These are phyloP conservation scores for Bretziella fagacearum DNA, from an alignment of 2,329 filamentous ascomycete genomes.

Conservation along the genomic window DNA sequence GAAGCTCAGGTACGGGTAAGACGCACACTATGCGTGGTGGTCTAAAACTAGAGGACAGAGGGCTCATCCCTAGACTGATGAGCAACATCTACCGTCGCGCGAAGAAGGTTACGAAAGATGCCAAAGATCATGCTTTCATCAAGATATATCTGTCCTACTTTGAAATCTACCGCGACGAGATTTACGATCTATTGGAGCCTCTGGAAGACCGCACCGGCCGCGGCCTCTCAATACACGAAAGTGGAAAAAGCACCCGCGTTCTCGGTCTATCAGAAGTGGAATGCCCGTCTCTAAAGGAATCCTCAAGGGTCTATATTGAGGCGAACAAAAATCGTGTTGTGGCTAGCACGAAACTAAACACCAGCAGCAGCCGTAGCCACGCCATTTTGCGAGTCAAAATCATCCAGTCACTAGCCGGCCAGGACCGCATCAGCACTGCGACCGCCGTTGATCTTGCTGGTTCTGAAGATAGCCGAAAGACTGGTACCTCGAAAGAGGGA, in stretches of 20 bases:
- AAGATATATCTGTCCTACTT: constrained; percentile 74
- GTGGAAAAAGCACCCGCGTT: constrained; percentile 72
- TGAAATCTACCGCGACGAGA: constrained; percentile 94
- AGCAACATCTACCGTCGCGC: constrained; percentile 72
- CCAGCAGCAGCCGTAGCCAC: constrained; percentile 77
- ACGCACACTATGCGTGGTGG: constrained; percentile 94
- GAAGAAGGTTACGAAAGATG: constrained; percentile 72
- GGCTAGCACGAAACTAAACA: constrained; percentile 80
- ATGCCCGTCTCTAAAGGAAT: constrained; percentile 75
- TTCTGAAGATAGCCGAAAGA: constrained; percentile 86
- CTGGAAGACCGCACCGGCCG: constrained; percentile 71
- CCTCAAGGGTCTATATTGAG: constrained; percentile 77
- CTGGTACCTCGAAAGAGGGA: constrained; percentile 82
- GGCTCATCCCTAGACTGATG: constrained; percentile 71
- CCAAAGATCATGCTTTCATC: constrained; percentile 50
- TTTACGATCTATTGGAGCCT: constrained; percentile 76
- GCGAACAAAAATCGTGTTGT: constrained; percentile 83
- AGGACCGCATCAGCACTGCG: constrained; percentile 60
- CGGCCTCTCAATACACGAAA: constrained; percentile 69
- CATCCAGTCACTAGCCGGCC: constrained; percentile 53
- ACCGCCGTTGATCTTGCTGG: constrained; percentile 91
- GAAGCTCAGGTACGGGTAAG: constrained; percentile 84
- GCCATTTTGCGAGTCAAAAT: constrained; percentile 84
- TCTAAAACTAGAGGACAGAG: constrained; percentile 67
- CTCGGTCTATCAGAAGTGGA: constrained; percentile 69